These are phyloP conservation scores for Phytopythium ostracodes DNA, from an alignment of 352 stramenopile species.

Conservation along the genomic window DNA sequence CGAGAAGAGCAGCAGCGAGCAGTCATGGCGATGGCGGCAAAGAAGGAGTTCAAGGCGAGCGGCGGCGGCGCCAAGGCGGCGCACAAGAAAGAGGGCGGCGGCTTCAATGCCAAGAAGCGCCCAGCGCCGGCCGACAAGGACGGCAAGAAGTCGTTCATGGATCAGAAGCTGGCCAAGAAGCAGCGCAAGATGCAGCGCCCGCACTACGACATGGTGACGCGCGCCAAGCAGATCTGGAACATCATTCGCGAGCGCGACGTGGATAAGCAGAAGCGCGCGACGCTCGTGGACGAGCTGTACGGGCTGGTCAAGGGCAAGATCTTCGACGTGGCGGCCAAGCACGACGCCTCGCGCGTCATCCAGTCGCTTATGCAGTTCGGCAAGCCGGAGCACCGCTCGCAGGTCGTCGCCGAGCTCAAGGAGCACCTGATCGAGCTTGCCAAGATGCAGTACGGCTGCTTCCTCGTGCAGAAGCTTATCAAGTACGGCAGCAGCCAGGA, in stretches of 20 bases:
- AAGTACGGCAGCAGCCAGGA: slow-evolving; percentile 90
- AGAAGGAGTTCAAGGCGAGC: slow-evolving; percentile 18
- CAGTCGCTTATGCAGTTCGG: slow-evolving; percentile 95
- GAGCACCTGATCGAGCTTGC: slow-evolving; percentile 90
- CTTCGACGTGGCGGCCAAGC: slow-evolving; percentile 93
- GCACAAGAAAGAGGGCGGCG: slow-evolving; percentile 16
- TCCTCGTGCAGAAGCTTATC: slow-evolving; percentile 97
- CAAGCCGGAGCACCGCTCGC: slow-evolving; percentile 79
- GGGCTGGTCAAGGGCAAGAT: slow-evolving; percentile 92
- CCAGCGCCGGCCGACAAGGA: slow-evolving; percentile 44
- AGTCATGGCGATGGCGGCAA: slow-evolving; percentile 24
- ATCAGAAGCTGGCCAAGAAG: slow-evolving; percentile 89
- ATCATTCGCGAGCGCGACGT: slow-evolving; percentile 88
- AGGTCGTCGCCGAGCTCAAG: slow-evolving; percentile 90
- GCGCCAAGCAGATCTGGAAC: slow-evolving; percentile 96
- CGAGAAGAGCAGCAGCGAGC: background rate
- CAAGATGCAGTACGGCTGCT: slow-evolving; percentile 97
- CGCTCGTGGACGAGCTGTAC: slow-evolving; percentile 90
- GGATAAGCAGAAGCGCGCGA: slow-evolving; percentile 75
- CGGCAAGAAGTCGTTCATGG: slow-evolving; percentile 80
- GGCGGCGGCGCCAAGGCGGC: slow-evolving; percentile 5
- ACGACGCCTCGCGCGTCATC: slow-evolving; percentile 94
- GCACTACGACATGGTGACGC: slow-evolving; percentile 91
- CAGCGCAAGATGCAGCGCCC: slow-evolving; percentile 93
- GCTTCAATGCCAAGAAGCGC: slow-evolving; percentile 62